phyloP scores from a whole-genome alignment of 1,284 basidiomycete genomes.

The Tilletia setariae region DNA sequence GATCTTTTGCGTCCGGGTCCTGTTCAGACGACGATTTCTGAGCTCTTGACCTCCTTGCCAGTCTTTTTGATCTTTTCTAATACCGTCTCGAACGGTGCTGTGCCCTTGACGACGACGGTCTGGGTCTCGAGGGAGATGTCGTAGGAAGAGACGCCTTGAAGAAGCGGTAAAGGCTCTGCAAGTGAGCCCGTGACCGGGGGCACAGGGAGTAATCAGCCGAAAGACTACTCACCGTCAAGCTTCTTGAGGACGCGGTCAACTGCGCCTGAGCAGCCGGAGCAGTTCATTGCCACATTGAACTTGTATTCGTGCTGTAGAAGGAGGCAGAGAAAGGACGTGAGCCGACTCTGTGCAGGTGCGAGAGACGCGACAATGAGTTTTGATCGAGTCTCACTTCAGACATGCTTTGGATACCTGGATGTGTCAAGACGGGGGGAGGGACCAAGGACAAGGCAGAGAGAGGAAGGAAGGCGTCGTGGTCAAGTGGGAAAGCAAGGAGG shows the following conservation, averaged over 20 bases:
- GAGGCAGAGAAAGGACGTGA: not conserved
- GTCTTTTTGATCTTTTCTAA: slow-evolving; percentile 78
- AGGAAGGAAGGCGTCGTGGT: too few species aligned
- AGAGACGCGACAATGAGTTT: not conserved
- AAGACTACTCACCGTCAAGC: slow-evolving; percentile 61
- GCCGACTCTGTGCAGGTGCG: not conserved
- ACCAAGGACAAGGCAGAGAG: too few species aligned
- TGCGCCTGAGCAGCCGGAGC: slow-evolving; percentile 75
- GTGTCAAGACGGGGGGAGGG: too few species aligned
- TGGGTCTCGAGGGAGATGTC: slow-evolving; percentile 68
- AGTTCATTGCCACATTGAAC: slow-evolving; percentile 75
- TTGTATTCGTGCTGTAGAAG: slow-evolving; percentile 57
- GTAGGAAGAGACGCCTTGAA: slow-evolving; percentile 36
- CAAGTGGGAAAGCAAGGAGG: too few species aligned
- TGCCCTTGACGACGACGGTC: slow-evolving; percentile 68
- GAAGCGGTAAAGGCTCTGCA: not conserved
- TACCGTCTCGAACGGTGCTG: slow-evolving; percentile 66
- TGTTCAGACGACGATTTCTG: slow-evolving; percentile 28
- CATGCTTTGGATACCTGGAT: not conserved
- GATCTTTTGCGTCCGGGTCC: not conserved
- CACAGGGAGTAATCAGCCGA: not conserved
- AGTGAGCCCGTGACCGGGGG: not conserved
- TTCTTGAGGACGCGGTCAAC: slow-evolving; percentile 70
- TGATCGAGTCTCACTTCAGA: not conserved
- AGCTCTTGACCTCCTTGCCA: slow-evolving; percentile 67